Evolutionary conservation across 2,329 filamentous ascomycete species (phyloP), one percentile per base, ranked within the genome.

Genomic region (Myotisia sp.): DNA sequence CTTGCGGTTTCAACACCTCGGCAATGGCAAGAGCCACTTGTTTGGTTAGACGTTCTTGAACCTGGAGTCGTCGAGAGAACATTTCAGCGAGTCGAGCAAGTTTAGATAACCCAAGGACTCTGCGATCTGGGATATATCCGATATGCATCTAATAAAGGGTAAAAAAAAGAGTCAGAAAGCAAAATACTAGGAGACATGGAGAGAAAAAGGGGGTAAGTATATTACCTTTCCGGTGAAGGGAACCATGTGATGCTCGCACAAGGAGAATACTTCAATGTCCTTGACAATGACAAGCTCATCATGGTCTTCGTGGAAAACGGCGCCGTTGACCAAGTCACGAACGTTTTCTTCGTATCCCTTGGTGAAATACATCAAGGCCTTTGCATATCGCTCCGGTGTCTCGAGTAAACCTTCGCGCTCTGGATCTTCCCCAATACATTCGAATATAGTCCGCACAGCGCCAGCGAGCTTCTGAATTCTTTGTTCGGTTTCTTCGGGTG

Each of bases 201-300:
- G 23, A 27, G 22, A n/a, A 10, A 7, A 8, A 29, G 14, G 12
- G 5, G 26, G n/a, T 13, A 8, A 12, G 24, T 9, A 7, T n/a
- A 21, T 32, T 65, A 86, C 83, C 73, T 93, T 95, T 49, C 90
- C 90, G 3, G 74, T 87, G 51, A 98, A 98, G 1, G 90, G 90
- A 5, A 98, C 87, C 54, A 98, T 70, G 54, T 98, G 90, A 56
- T 98, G 90, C 63, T 98, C 90, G 65, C 90, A 98, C 27, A 95
- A 66, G 43, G 80, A 87, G 58, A 85, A 92, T 8, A 95, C 74
- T 54, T 94, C 86, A 50, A 98, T 95, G 51, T 95, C 86, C 62
- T 92, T 93, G 39, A 98, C 84, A 49, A 95, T 93, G 19, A 98
- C 86, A 63, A 98, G 72, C 60, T 98, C 90, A 51, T 93, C 90